A percentile compares a stretch with the other conserved stretches of the same genome.
Evolutionary conservation across 805 yeast species (phyloP).

Genomic region (Saccharomycopsis malanga): DNA sequence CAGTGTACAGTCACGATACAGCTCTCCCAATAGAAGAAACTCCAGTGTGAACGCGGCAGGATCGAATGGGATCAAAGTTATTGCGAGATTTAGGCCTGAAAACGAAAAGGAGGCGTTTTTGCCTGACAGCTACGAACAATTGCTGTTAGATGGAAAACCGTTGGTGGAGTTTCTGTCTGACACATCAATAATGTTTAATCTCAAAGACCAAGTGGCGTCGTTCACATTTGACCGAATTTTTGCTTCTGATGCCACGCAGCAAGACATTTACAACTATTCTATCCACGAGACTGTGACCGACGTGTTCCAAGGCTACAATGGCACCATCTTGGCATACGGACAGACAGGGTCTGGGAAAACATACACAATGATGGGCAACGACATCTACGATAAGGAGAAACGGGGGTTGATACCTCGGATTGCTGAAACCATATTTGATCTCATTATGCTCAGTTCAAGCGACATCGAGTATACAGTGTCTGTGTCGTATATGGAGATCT

Average conservation of each 20-base stretch:
- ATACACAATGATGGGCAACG: constrained; percentile 65
- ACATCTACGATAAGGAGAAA: constrained; percentile 30
- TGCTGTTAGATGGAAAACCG: background rate
- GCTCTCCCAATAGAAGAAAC: background rate
- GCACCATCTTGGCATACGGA: constrained; percentile 73
- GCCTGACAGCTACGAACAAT: constrained; percentile 3
- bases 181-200: constrained; percentile 26
- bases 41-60: background rate
- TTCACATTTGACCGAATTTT: constrained; percentile 68
- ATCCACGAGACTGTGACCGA: constrained; percentile 60
- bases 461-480: constrained; percentile 59
- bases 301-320: constrained; percentile 67
- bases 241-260: constrained; percentile 42
- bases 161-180: constrained; percentile 25
- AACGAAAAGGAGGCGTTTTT: constrained; percentile 30
- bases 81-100: constrained; percentile 66
- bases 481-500: constrained; percentile 73
- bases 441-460: constrained; percentile 39
- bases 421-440: constrained; percentile 54
- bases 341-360: constrained; percentile 77
- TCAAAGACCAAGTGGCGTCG: constrained; percentile 21
- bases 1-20: background rate
- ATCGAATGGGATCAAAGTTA: constrained; percentile 46
- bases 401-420: constrained; percentile 71
- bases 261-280: constrained; percentile 51